Conservation (phyloP, 2,329 filamentous ascomycete genomes). For the Penicillium aurantiogriseum region DNA sequence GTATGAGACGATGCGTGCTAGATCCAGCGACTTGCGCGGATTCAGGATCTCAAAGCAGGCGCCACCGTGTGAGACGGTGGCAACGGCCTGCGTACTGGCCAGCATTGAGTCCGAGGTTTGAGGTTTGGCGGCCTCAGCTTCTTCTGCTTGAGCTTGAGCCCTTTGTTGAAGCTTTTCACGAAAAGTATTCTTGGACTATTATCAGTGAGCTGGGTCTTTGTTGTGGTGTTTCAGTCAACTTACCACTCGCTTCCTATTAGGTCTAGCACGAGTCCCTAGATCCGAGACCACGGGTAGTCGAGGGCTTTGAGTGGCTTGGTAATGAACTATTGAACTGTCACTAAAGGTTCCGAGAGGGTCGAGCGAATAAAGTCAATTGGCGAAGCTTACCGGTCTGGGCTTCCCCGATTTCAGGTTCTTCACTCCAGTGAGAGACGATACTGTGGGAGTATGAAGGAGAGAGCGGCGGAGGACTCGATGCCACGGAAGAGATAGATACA, state of each 20-base stretch:
- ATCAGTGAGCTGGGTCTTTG: slow-evolving; percentile 15
- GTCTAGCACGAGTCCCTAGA: slow-evolving; percentile 20
- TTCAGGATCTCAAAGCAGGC: slow-evolving; percentile 41
- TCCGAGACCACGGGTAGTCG: slow-evolving; percentile 23
- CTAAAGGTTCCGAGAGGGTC: neutral
- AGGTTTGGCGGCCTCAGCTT: slow-evolving; percentile 15
- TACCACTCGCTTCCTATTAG: slow-evolving; percentile 27
- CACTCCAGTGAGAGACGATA: slow-evolving; percentile 30
- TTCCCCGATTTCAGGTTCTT: slow-evolving; percentile 29
- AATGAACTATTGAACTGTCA: slow-evolving; percentile 9
- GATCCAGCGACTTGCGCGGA: slow-evolving; percentile 36
- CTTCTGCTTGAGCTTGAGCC: slow-evolving; percentile 20
- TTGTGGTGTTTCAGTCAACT: slow-evolving; percentile 20
- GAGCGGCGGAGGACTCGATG: slow-evolving; percentile 38
- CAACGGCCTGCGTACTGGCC: slow-evolving; percentile 24
- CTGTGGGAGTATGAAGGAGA: slow-evolving; percentile 40
- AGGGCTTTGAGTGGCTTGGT: slow-evolving; percentile 13
- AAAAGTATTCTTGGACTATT: slow-evolving; percentile 31
- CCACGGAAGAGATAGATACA: slow-evolving; percentile 29
- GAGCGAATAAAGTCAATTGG: neutral
- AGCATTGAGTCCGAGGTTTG: slow-evolving; percentile 30
- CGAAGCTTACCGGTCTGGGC: slow-evolving; percentile 19
- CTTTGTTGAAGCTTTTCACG: slow-evolving; percentile 30
- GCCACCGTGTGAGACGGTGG: slow-evolving; percentile 36
- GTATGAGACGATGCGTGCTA: slow-evolving; percentile 38